Conservation (phyloP, 176 grass and related monocot genomes). For the Otatea glauca region DNA sequence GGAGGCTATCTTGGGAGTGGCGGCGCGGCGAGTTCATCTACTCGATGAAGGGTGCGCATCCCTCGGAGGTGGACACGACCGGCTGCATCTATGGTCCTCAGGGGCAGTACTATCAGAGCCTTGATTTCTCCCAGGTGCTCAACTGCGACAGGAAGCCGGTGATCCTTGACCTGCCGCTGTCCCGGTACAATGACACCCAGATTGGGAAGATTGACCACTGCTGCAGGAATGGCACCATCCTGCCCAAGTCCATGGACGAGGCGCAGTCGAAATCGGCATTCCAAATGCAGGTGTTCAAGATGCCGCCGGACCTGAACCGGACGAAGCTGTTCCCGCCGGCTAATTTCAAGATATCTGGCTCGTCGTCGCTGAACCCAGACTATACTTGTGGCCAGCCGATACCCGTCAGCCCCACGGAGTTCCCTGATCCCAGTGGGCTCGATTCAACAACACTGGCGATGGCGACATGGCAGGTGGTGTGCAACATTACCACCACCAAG, state of each 20-base stretch:
- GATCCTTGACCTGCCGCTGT: constrained; percentile 74
- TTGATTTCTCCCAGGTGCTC: constrained; percentile 89
- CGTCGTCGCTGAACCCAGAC: constrained; percentile 71
- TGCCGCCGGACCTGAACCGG: constrained; percentile 83
- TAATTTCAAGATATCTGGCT: constrained; percentile 73
- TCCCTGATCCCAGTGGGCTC: constrained; percentile 73
- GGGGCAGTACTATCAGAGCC: constrained; percentile 58
- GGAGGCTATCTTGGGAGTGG: constrained; percentile 85
- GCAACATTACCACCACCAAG: constrained; percentile 67
- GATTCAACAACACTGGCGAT: constrained; percentile 58
- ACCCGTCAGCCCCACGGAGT: constrained; percentile 68
- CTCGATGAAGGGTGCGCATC: constrained; percentile 76
- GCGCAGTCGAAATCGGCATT: constrained; percentile 81
- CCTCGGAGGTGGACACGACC: constrained; percentile 51
- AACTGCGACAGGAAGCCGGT: constrained; percentile 69
- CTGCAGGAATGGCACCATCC: constrained; percentile 92
- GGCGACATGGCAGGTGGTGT: constrained; percentile 75
- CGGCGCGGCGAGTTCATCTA: constrained; percentile 77
- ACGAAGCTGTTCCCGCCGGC: constrained; percentile 70
- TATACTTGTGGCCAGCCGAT: constrained; percentile 66
- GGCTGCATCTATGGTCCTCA: constrained; percentile 70
- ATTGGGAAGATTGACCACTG: constrained; percentile 69
- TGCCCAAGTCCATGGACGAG: constrained; percentile 85
- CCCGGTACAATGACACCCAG: constrained; percentile 75
- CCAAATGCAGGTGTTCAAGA: constrained; percentile 97